Evolutionary conservation across 805 yeast species (phyloP).

Genomic region (Wickerhamiella azyma): DNA sequence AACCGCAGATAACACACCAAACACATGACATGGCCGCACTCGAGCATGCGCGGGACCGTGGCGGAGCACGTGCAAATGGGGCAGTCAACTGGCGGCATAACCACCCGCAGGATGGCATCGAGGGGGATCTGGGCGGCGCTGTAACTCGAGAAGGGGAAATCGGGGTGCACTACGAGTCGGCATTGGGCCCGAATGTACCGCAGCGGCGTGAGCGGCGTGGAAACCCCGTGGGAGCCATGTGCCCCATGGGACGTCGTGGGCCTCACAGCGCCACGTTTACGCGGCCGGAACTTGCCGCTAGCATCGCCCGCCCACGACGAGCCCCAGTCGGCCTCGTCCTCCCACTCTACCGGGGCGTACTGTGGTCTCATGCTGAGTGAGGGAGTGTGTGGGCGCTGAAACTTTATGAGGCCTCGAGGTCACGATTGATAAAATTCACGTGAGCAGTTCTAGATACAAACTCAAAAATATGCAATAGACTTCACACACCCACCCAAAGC

Average conservation of each 20-base stretch:
- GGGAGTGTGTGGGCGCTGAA: no score
- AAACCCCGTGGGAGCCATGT: background rate
- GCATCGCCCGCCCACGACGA: background rate
- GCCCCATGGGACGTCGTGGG: background rate
- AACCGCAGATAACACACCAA: constrained; percentile 65
- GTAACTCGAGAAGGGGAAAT: constrained; percentile 30
- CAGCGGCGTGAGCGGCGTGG: background rate
- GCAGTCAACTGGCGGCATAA: constrained; percentile 58
- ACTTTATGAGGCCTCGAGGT: background rate
- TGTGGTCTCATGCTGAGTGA: background rate
- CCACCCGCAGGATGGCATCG: constrained; percentile 54
- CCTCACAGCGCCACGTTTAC: background rate
- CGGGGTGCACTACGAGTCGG: constrained; percentile 65
- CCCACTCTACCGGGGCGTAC: background rate
- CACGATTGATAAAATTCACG: no score
- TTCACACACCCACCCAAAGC: no score
- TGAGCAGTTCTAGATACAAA: no score
- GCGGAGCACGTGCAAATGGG: constrained; percentile 83
- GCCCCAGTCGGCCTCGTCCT: background rate
- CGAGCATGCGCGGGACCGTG: constrained; percentile 86
- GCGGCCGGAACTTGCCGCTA: background rate
- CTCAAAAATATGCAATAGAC: no score
- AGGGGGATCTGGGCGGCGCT: constrained; percentile 41
- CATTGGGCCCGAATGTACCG: constrained; percentile 25
- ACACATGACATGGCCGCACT: constrained; percentile 90